phyloP scores from a whole-genome alignment of 2,329 filamentous ascomycete species.

The Arthrobotrys iridis region DNA sequence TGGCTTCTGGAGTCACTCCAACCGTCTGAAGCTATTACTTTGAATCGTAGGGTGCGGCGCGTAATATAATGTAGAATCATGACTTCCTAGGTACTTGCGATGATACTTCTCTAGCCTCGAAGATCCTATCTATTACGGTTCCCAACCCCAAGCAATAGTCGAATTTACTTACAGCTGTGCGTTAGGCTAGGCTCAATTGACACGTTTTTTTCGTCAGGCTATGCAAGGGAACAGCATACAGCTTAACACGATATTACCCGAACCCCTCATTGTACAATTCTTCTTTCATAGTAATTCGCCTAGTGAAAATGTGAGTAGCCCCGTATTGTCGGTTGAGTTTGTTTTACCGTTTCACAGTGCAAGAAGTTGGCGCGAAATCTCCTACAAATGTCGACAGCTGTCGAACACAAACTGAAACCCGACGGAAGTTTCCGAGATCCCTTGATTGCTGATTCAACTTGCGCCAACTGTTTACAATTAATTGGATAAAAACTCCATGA shows the following conservation, averaged over 20 bases:
- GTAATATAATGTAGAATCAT: no score
- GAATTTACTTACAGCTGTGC: neutral
- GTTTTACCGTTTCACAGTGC: slow-evolving; percentile 4
- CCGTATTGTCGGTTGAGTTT: neutral
- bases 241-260: neutral
- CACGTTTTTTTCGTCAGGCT: slow-evolving; percentile 4
- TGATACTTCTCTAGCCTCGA: no score
- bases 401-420: slow-evolving; percentile 11
- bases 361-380: neutral
- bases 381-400: neutral
- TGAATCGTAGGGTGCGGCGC: no score
- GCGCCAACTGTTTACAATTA: neutral
- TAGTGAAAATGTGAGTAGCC: neutral
- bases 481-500: neutral
- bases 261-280: neutral
- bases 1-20: no score
- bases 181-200: neutral
- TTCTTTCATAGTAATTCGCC: neutral
- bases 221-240: neutral
- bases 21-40: no score
- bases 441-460: slow-evolving; percentile 7
- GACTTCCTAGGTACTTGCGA: no score
- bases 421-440: slow-evolving; percentile 12
- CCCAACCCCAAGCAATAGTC: no score
- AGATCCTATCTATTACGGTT: no score